A percentile compares a stretch with the other conserved stretches of the same genome.
Evolutionary conservation across 208 protist species (phyloP).

Genomic region (Acanthamoeba rhysodes): DNA sequence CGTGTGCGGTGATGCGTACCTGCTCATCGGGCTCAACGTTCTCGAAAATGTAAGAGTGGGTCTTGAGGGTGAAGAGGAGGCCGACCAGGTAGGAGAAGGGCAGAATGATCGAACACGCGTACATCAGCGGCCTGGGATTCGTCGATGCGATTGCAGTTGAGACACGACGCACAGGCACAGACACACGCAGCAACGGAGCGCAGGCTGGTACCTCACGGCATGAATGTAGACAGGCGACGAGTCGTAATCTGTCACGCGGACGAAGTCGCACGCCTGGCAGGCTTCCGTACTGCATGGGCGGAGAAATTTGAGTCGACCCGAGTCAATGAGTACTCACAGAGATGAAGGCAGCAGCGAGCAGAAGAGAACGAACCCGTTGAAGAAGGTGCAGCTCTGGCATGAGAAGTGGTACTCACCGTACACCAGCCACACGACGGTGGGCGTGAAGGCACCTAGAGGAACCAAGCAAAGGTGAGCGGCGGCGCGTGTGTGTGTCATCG

Average conservation of each 20-base stretch:
- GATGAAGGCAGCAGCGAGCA: neutral
- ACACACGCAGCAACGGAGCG: neutral
- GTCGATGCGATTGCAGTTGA: neutral
- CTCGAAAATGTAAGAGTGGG: constrained; percentile 86
- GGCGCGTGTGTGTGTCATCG: neutral
- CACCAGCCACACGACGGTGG: constrained; percentile 88
- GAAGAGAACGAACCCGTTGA: neutral
- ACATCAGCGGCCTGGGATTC: constrained; percentile 81
- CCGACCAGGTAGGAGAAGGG: constrained; percentile 88
- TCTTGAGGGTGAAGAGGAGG: constrained; percentile 90
- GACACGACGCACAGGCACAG: too few relatives aligned
- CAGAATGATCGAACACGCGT: constrained; percentile 81
- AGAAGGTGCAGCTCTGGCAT: constrained; percentile 23
- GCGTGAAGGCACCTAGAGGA: constrained; percentile 81
- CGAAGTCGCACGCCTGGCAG: constrained; percentile 5
- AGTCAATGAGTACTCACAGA: neutral
- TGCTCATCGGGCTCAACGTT: constrained; percentile 70
- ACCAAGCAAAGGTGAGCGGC: neutral
- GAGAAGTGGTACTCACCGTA: constrained; percentile 78
- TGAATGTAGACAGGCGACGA: constrained; percentile 79
- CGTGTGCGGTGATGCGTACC: neutral
- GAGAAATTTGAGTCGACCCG: too few relatives aligned
- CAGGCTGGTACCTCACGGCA: constrained; percentile 50
- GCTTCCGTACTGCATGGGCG: neutral
- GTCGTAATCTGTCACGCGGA: constrained; percentile 16